These are phyloP conservation scores for Penicillium pulvis DNA, from an alignment of 495 filamentous ascomycete species.

Conservation along the genomic window DNA sequence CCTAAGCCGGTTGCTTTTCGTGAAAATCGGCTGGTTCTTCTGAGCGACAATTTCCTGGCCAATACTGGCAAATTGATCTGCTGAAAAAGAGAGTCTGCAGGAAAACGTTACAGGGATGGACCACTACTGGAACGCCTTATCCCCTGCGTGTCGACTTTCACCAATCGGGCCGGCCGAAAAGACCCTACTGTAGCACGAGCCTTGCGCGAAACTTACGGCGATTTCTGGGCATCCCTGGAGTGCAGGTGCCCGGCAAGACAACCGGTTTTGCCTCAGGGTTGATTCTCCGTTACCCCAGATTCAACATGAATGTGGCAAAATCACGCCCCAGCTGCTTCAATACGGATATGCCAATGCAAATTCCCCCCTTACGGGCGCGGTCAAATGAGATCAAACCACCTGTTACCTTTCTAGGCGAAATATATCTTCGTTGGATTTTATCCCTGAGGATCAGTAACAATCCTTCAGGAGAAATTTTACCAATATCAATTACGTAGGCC, in stretches of 20 bases:
- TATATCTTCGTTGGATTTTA: background rate
- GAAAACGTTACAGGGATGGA: background rate
- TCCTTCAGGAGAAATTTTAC: background rate
- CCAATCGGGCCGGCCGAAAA: background rate
- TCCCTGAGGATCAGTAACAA: background rate
- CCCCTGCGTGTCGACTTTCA: background rate
- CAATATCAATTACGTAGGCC: background rate
- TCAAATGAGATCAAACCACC: background rate
- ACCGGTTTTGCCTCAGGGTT: background rate
- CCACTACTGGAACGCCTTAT: background rate
- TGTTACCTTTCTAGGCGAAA: background rate
- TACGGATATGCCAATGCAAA: background rate
- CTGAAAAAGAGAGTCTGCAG: background rate
- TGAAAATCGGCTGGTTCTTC: background rate
- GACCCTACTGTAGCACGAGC: background rate
- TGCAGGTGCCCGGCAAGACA: background rate
- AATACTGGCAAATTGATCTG: too few species aligned
- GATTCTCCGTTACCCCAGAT: background rate
- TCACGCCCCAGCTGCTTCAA: background rate
- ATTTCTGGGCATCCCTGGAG: background rate
- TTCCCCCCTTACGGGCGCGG: background rate
- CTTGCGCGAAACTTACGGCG: background rate
- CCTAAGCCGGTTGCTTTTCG: too few species aligned
- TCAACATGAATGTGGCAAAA: background rate
- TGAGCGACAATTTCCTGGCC: background rate